Evolutionary conservation across 1,284 basidiomycete species (phyloP), one percentile per base, ranked within the genome.

Genomic region (Pseudozyma pruni): DNA sequence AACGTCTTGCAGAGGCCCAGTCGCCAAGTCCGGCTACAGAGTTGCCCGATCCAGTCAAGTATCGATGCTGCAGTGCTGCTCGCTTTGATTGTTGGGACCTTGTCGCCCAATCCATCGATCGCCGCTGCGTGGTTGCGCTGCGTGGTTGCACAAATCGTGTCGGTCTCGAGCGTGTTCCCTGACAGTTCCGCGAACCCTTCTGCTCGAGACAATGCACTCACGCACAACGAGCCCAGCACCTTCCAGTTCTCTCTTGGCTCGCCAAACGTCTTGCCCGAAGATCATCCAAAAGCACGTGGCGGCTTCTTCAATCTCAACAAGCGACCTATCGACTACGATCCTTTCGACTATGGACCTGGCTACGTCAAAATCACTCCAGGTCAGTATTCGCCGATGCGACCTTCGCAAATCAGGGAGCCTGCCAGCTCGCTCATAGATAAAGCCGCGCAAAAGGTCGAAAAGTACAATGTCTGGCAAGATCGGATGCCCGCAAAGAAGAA

Each of bases 381-480:
- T 9, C 42, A 49, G 11, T 50, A 54, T 35, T 38, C 33, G 11
- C 52, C 40, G 2, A 5, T 61, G 8, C 40, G 38, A 35, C 58
- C 58, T 2, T 54, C 58, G 3, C 46, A 44, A n/a, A 41, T 33
- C 46, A 34, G 42, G n/a, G 41, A 44, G 22, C 40, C 41, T 3
- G 38, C 46, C 8, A 46, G 2, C 4, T 27, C 40, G 8, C 38
- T 45, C 4, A 17, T 61, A 9, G 58, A 61, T 11, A 49, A 38
- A 22, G 35, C 38, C 1, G 50, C 50, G 5, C 50, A 44, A 10
- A 53, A 53, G 17, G 50, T 54, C 2, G 58, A 60, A 33, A 53
- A 43, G 19, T 61, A 50, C 51, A 61, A 54, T 25, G 33, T 55
- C 3, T 61, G 58, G 58, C 41, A 61, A 44, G 58, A 61, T 25